Evolutionary conservation across 169 alveolate genomes (phyloP).

Genomic region (Eimeria brunetti): DNA sequence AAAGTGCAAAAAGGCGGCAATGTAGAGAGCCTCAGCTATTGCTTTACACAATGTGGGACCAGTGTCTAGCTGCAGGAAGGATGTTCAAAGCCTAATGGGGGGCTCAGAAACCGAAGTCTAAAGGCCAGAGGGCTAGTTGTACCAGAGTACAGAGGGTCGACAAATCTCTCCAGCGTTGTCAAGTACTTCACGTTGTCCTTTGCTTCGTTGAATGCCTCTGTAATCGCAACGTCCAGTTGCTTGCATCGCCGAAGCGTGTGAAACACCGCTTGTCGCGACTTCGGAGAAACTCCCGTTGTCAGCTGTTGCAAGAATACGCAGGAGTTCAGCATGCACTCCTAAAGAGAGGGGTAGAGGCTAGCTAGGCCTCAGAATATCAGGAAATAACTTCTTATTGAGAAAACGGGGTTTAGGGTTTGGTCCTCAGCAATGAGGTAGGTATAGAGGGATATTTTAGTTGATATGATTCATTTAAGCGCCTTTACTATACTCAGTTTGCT

Average conservation of each 20-base stretch:
- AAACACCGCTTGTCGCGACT: conserved; percentile 77
- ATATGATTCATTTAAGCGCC: too few species aligned
- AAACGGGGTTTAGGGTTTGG: background rate
- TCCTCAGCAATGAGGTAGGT: background rate
- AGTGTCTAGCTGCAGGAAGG: too few species aligned
- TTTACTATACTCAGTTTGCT: background rate
- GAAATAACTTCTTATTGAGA: background rate
- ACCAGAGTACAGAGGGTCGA: conserved; percentile 97
- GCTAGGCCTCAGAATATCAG: background rate
- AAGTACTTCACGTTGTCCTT: conserved; percentile 98
- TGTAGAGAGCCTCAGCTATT: background rate
- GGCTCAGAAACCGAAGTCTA: background rate
- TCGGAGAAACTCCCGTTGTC: conserved; percentile 46
- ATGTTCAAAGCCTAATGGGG: background rate
- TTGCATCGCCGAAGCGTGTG: conserved; percentile 89
- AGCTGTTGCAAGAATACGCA: conserved; percentile 2
- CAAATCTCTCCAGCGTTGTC: conserved; percentile 96
- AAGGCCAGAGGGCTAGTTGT: background rate
- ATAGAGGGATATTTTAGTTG: too few species aligned
- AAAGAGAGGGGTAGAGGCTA: background rate
- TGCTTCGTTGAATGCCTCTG: conserved; percentile 97
- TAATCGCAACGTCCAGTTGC: conserved; percentile 94
- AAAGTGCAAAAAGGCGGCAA: background rate
- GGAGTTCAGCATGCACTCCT: background rate
- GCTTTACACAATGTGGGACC: background rate